A percentile compares a stretch with the other conserved stretches of the same genome.
These are phyloP conservation scores for Zanthoxylum bungeanum DNA, from an alignment of 345 rosid genomes.

Conservation along the genomic window DNA sequence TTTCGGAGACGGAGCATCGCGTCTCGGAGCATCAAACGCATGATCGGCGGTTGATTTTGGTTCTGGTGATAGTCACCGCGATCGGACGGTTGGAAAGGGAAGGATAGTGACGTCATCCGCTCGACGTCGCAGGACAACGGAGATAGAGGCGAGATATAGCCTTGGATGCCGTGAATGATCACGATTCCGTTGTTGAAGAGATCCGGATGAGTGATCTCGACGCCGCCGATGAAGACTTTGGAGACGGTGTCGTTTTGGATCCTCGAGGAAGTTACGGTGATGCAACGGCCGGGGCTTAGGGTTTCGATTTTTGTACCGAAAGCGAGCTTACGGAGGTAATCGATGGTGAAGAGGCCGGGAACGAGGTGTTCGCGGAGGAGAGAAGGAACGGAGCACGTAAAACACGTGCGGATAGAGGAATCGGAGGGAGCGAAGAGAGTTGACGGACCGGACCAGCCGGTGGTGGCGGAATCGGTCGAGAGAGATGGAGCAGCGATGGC, in stretches of 20 bases:
- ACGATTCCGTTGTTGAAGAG: slow-evolving; percentile 59
- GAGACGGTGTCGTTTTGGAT: slow-evolving; percentile 24
- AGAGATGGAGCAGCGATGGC: slow-evolving; percentile 51
- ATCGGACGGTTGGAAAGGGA: slow-evolving; percentile 28
- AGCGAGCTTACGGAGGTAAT: slow-evolving; percentile 51
- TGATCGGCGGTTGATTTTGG: slow-evolving; percentile 31
- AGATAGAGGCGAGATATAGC: slow-evolving; percentile 58
- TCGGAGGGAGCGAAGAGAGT: slow-evolving; percentile 66
- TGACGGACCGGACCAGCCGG: slow-evolving; percentile 56
- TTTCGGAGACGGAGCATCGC: slow-evolving; percentile 53
- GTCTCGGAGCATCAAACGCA: slow-evolving; percentile 65
- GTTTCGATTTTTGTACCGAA: slow-evolving; percentile 63
- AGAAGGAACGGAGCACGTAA: slow-evolving; percentile 41
- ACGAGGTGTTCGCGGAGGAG: slow-evolving; percentile 69
- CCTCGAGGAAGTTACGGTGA: slow-evolving; percentile 42
- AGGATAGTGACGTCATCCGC: slow-evolving; percentile 38
- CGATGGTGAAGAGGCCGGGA: slow-evolving; percentile 55
- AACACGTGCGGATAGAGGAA: slow-evolving; percentile 46
- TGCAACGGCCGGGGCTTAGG: slow-evolving; percentile 57
- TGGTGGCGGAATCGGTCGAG: slow-evolving; percentile 29
- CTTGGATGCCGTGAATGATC: slow-evolving; percentile 59
- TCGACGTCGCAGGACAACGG: slow-evolving; percentile 62
- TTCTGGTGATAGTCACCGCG: slow-evolving; percentile 1
- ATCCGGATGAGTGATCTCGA: slow-evolving; percentile 60
- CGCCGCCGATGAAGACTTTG: slow-evolving; percentile 53